phyloP scores from a whole-genome alignment of 495 filamentous ascomycete genomes.

The Chlorociboria aeruginascens region DNA sequence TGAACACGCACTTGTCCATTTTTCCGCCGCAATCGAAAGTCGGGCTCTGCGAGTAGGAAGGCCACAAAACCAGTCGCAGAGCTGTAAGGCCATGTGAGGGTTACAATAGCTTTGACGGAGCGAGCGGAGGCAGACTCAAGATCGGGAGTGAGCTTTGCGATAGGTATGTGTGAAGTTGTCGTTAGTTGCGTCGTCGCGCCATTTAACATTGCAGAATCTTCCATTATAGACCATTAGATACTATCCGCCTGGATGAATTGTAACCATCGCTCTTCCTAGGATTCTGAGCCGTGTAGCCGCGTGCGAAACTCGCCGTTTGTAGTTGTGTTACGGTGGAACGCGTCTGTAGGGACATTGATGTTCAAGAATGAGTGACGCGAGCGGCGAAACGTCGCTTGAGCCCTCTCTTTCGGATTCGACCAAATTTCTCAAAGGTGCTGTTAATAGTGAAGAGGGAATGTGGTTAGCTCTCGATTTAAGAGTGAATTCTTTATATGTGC shows the following conservation, averaged over 20 bases:
- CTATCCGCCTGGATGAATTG: background rate
- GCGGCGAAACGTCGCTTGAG: background rate
- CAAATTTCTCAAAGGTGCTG: no score
- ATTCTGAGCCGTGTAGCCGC: no score
- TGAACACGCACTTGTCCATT: slow-evolving; percentile 76
- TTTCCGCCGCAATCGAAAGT: slow-evolving; percentile 67
- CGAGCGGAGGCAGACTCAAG: slow-evolving; percentile 10
- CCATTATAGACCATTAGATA: background rate
- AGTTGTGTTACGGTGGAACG: no score
- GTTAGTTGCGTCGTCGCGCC: slow-evolving; percentile 9
- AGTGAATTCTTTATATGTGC: no score
- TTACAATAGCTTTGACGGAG: slow-evolving; percentile 55
- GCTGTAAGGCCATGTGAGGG: slow-evolving; percentile 87
- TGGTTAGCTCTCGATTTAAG: no score
- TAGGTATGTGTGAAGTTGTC: slow-evolving; percentile 35
- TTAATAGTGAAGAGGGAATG: no score
- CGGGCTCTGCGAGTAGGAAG: slow-evolving; percentile 72
- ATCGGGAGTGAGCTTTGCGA: slow-evolving; percentile 56
- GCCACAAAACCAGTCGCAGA: slow-evolving; percentile 57
- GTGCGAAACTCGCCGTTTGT: no score
- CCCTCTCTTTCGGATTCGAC: no score
- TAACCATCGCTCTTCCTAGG: background rate
- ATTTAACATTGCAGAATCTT: background rate
- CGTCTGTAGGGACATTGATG: no score
- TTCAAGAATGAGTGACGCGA: background rate